Conservation (phyloP, 805 yeast species). For the Novakomyces olei region DNA sequence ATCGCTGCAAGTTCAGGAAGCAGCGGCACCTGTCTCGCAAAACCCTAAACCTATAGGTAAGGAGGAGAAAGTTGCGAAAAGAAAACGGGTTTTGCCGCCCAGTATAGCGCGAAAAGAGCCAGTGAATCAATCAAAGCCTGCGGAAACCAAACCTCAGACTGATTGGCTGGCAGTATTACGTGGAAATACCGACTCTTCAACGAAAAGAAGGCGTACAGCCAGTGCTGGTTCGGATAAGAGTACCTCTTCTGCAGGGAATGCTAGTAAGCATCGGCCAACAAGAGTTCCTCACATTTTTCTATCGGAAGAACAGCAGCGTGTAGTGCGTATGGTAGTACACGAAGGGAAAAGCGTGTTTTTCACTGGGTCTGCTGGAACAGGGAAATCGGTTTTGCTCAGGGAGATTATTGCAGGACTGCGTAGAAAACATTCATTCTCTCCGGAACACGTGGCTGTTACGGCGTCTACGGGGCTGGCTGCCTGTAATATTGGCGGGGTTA, state of each 20-base stretch:
- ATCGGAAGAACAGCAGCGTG: slow-evolving; percentile 28
- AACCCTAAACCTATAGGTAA: too few relatives aligned
- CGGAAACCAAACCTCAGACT: background rate
- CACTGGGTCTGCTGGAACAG: slow-evolving; percentile 94
- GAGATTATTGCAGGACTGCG: slow-evolving; percentile 37
- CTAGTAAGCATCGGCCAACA: background rate
- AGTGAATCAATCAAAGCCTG: slow-evolving; percentile 1
- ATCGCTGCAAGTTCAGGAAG: too few relatives aligned
- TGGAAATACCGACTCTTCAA: background rate
- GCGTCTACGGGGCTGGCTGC: slow-evolving; percentile 97
- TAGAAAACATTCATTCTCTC: slow-evolving; percentile 20
- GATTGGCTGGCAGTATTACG: background rate
- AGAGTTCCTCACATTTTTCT: slow-evolving; percentile 12
- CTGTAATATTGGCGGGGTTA: slow-evolving; percentile 74
- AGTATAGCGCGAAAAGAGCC: background rate
- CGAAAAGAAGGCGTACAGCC: slow-evolving; percentile 1
- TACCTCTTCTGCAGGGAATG: background rate
- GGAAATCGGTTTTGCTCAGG: slow-evolving; percentile 71
- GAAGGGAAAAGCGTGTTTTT: slow-evolving; percentile 53
- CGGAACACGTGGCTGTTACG: slow-evolving; percentile 50
- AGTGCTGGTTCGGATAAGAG: slow-evolving; percentile 1
- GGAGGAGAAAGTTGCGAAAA: too few relatives aligned
- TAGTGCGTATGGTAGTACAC: slow-evolving; percentile 38
- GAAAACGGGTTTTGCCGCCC: background rate
- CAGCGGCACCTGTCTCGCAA: too few relatives aligned